Base-by-base conservation (phyloP, 768 basidiomycete genomes). In the Rossbeevera mucosa region DNA sequence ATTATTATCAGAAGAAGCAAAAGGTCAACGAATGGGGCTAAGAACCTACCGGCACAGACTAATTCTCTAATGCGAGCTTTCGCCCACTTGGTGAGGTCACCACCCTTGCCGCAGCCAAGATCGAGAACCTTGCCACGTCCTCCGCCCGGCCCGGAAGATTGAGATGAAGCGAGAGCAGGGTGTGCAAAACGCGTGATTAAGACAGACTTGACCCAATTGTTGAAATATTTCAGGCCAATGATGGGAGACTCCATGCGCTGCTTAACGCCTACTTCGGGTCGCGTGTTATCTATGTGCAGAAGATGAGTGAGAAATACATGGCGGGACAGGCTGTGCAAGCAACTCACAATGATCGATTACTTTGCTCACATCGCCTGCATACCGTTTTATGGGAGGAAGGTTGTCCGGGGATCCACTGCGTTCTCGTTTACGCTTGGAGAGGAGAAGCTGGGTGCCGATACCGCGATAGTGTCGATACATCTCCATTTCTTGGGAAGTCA, bases 161-260 rank as follows among this genome's bases (percentile, higher is more conserved):
- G 55, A 52, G 75, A 75, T 40, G 69, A 68, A 29, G 75, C 69
- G 31, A 92, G 76, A 28, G 75, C 84, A 3, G 87, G 85, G 65
- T 86, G 84, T 1, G 88, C 89, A 62, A 91, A 96, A 48, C 88
- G 88, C 8, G 88, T 85, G 64, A 99, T 96, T 56, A 98, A 78
- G 16, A 98, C 94, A 9, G 92, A 93, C 70, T 99, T 99, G 60
- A 98, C 88, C 96, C 96, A 99, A 74, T 99, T 99, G 74, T 99
- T 99, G 74, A 98, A 99, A 66, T 80, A 88, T 71, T 96, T 97
- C 50, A 99, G 80, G 31, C 96, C 96, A 50, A 96, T 92, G 61
- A 98, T 99, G 40, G 94, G 92, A 6, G 94, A 97, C 16, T 88
- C 83, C 57, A 80, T 79, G 28, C 96, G 89, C 62, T 88, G 84